Base-by-base conservation (phyloP, 306 rosid species). In the Vicia sativa region DNA sequence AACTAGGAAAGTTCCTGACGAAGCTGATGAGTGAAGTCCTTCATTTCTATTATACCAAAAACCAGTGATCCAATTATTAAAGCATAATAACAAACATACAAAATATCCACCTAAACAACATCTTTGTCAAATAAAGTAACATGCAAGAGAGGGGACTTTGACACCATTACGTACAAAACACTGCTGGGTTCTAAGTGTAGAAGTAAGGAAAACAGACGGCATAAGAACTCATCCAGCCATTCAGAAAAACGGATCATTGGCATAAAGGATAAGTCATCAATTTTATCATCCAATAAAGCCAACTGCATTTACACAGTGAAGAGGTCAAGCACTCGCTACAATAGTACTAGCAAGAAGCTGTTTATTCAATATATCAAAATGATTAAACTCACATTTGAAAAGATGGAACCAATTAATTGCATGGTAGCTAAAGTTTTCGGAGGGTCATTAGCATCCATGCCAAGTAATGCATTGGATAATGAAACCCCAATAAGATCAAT, bases 361-460 rank as follows among this genome's bases (percentile, higher is more conserved):
- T 11, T 62, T 67, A 11, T 67, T 39, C 58, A 12, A 56, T 48
- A 63, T 48, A 64, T 57, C 44, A 64, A 29, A 19, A 66, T 21
- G 43, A 73, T 65, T 77, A 56, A 60, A 18, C 99, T 88, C 82
- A 95, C 99, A 82, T 85, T 90, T 81, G 99, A 95, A 75, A 95
- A 89, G 60, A 95, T 80, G 65, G 99, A 90, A 77, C 96, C 99
- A 72, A 95, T 84, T 66, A 95, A 80, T 73, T 88, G 99, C 97
- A 95, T 95, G 71, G 99, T 95, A 74, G 97, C 99, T 89, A 90
- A 78, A 55, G 99, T 95, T 87, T 95, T 95, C 12, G 99, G 99
- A 84, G 99, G 97, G 77, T 95, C 99, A 41, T 95, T 95, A 71
- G 97, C 99, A 76, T 95, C 99, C 97, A 95, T 90, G 64, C 99